Conservation (phyloP, 2,329 filamentous ascomycete genomes). For the Bipolaris victoriae region DNA sequence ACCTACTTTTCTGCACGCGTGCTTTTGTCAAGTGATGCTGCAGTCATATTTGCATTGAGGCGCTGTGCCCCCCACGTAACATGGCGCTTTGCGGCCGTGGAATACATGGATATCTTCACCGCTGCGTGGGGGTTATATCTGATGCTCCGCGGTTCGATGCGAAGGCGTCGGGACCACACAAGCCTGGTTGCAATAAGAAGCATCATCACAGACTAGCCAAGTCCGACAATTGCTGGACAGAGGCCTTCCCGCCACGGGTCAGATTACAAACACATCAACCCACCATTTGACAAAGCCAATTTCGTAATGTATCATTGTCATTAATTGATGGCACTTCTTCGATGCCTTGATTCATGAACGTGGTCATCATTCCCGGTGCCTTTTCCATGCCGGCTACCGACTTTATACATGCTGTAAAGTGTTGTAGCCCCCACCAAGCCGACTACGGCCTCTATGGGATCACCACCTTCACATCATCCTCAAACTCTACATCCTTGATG, state of each 20-base stretch:
- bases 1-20: slow-evolving; percentile 30
- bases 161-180: background rate
- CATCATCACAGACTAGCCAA: background rate
- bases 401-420: slow-evolving; percentile 4
- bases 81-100: background rate
- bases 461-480: slow-evolving; percentile 76
- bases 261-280: background rate
- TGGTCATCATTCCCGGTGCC: slow-evolving; percentile 7
- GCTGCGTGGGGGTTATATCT: background rate
- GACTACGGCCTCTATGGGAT: slow-evolving; percentile 55
- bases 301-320: slow-evolving; percentile 7
- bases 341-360: slow-evolving; percentile 10
- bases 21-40: background rate
- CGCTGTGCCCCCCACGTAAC: background rate
- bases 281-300: background rate
- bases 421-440: background rate
- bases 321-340: slow-evolving; percentile 11
- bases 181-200: too few species aligned
- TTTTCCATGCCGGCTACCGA: slow-evolving; percentile 7
- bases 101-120: background rate
- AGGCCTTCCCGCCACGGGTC: background rate
- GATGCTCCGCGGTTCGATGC: background rate
- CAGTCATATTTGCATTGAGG: background rate
- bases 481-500: slow-evolving; percentile 81
- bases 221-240: background rate